Percentiles rank a stretch among this genome's conserved stretches.
phyloP scores from a whole-genome alignment of 208 protist species.

The Leptomonas pyrrhocoris region DNA sequence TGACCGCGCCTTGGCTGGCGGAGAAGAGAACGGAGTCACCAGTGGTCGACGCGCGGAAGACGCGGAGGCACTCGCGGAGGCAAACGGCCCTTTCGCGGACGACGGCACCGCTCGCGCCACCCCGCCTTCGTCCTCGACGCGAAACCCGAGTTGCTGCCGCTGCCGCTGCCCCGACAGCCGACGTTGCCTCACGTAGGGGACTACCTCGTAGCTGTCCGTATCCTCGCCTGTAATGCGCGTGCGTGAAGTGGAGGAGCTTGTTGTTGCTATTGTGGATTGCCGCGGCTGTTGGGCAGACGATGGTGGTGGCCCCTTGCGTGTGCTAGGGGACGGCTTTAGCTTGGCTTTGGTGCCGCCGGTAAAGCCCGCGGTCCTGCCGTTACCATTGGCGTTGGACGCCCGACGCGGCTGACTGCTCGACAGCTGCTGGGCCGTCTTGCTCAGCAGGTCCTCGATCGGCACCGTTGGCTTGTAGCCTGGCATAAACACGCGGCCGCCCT shows the following conservation, averaged over 20 bases:
- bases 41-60: neutral
- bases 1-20: neutral
- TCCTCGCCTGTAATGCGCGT: neutral
- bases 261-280: no score
- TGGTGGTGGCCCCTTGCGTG: no score
- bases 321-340: no score
- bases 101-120: neutral
- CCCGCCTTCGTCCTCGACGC: neutral
- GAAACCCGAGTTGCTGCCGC: conserved; percentile 1
- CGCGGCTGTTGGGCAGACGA: no score
- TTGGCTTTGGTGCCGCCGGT: neutral
- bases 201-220: no score
- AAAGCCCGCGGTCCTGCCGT: neutral
- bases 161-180: neutral
- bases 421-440: conserved; percentile 25
- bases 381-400: neutral
- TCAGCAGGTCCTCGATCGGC: conserved; percentile 54
- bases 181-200: no score
- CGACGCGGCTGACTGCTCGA: neutral
- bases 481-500: conserved; percentile 58
- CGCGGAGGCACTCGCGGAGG: neutral
- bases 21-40: conserved; percentile 6
- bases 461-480: conserved; percentile 60
- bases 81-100: neutral
- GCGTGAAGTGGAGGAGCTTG: no score